Evolutionary conservation across 805 yeast genomes (phyloP).

Genomic region (Kazachstania kunashirensis): DNA sequence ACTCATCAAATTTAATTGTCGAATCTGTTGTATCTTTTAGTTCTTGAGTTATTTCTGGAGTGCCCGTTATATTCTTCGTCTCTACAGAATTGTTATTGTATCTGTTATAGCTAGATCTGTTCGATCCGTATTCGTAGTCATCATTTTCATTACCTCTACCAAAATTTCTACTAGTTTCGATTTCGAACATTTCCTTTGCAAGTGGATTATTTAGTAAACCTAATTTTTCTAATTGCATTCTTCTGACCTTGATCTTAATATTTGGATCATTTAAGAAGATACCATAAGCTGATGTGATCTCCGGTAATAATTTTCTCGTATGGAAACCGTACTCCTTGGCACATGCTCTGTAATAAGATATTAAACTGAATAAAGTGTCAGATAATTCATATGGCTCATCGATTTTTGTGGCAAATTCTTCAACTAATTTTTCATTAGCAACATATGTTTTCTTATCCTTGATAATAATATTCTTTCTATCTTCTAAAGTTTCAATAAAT

Average conservation of each 20-base stretch:
- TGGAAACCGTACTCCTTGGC: conserved; percentile 28
- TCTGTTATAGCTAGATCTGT: conserved; percentile 3
- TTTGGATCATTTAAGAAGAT: conserved; percentile 16
- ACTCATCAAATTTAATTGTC: background rate
- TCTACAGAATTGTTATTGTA: background rate
- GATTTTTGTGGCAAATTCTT: conserved; percentile 20
- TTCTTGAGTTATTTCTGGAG: conserved; percentile 1
- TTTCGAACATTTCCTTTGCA: conserved; percentile 19
- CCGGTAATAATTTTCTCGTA: conserved; percentile 13
- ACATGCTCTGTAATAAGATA: conserved; percentile 32
- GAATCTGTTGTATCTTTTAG: background rate
- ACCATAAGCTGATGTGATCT: conserved; percentile 21
- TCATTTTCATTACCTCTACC: background rate
- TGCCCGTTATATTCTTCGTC: background rate
- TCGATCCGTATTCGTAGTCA: background rate
- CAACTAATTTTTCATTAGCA: conserved; percentile 26
- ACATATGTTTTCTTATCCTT: conserved; percentile 34
- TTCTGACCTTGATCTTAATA: conserved; percentile 16
- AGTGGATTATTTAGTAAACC: conserved; percentile 19
- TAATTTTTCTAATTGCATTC: conserved; percentile 13
- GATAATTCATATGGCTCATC: conserved; percentile 19
- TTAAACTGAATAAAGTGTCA: conserved; percentile 28
- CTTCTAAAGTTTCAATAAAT: conserved; percentile 41
- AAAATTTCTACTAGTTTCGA: background rate
- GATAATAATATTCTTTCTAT: conserved; percentile 48